phyloP scores from a whole-genome alignment of 805 yeast genomes.

The Pichia heedii region DNA sequence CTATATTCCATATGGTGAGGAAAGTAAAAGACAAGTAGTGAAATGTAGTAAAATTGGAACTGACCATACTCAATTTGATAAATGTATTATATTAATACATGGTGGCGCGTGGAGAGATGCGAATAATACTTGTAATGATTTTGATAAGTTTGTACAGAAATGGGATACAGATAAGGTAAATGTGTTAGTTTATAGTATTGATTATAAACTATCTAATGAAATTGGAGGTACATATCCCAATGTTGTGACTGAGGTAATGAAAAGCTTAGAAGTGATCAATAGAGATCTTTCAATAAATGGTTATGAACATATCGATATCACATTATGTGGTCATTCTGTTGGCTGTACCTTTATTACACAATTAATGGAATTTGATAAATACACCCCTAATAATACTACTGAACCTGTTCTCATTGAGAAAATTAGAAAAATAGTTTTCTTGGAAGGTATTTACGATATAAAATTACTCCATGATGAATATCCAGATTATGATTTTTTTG shows the following conservation, averaged over 20 bases:
- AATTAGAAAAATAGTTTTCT: slow-evolving; percentile 27
- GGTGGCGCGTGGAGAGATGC: slow-evolving; percentile 90
- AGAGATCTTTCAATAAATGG: slow-evolving; percentile 15
- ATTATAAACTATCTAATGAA: slow-evolving; percentile 61
- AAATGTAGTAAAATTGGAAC: neutral
- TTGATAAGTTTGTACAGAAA: slow-evolving; percentile 23
- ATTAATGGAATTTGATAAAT: slow-evolving; percentile 14
- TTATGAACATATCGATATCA: slow-evolving; percentile 16
- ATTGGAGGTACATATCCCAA: slow-evolving; percentile 42
- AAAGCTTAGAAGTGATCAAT: slow-evolving; percentile 29
- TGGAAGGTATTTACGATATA: slow-evolving; percentile 68
- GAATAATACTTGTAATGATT: slow-evolving; percentile 49
- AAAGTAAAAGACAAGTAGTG: slow-evolving; percentile 4
- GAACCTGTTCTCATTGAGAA: slow-evolving; percentile 11
- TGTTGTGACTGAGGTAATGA: slow-evolving; percentile 47
- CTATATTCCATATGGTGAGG: slow-evolving; percentile 4
- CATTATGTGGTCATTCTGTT: slow-evolving; percentile 66
- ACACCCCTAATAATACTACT: neutral
- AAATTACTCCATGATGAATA: slow-evolving; percentile 46
- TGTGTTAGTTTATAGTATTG: slow-evolving; percentile 32
- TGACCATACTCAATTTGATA: neutral
- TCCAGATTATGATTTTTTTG: slow-evolving; percentile 48
- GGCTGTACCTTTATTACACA: slow-evolving; percentile 66
- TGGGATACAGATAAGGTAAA: slow-evolving; percentile 1
- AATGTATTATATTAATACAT: slow-evolving; percentile 35